A percentile compares a stretch with the other conserved stretches of the same genome.
Conservation (phyloP, 2,329 filamentous ascomycete species). For the Venturia oleaginea region DNA sequence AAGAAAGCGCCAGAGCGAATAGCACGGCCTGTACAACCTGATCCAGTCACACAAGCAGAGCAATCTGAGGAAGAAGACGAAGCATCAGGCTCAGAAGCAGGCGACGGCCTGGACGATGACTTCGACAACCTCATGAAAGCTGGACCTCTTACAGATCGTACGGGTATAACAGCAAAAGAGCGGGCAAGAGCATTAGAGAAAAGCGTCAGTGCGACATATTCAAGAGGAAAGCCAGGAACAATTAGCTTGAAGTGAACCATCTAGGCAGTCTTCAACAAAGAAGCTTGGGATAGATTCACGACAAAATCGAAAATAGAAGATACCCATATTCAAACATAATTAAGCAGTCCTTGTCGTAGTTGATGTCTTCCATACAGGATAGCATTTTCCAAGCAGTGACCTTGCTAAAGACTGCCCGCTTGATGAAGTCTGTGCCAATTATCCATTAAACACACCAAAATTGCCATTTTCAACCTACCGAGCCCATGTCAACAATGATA, state of each 20-base stretch:
- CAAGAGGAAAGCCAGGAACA: background rate
- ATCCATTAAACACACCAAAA: background rate
- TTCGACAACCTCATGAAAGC: conserved; percentile 93
- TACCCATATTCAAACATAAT: background rate
- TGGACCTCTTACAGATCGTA: conserved; percentile 77
- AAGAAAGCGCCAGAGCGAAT: conserved; percentile 56
- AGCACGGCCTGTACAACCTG: conserved; percentile 15
- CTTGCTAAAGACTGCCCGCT: background rate
- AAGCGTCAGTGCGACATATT: background rate
- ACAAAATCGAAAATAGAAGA: background rate
- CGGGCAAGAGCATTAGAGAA: conserved; percentile 8
- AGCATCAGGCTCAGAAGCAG: conserved; percentile 64
- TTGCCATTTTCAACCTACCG: background rate
- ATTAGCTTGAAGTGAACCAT: background rate
- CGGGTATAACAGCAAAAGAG: conserved; percentile 59
- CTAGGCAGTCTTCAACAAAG: no score
- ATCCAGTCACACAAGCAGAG: conserved; percentile 46
- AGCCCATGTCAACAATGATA: background rate
- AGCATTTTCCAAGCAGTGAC: background rate
- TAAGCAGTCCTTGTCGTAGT: background rate
- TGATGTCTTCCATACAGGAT: background rate
- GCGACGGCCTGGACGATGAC: conserved; percentile 59
- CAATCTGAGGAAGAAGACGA: conserved; percentile 49
- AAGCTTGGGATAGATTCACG: background rate
- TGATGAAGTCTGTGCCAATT: background rate